Percentiles rank a stretch among this genome's conserved stretches.
Conservation (phyloP, 78 protist genomes). For the Speleostelium caveatum region DNA sequence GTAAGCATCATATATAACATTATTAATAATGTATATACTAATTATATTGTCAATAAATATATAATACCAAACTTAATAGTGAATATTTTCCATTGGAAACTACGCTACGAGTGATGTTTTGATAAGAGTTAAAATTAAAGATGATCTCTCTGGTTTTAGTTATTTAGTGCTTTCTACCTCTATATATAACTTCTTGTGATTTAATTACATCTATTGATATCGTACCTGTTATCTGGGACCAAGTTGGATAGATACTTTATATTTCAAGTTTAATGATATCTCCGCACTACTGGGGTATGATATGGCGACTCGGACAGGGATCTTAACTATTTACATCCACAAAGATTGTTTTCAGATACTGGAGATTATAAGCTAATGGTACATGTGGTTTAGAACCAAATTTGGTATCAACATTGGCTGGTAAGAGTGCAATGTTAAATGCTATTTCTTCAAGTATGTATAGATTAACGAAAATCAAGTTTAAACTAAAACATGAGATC, state of each 20-base stretch:
- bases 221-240: neutral
- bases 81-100: neutral
- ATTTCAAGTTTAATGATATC: conserved; percentile 2
- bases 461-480: too few species aligned
- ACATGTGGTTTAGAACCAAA: neutral
- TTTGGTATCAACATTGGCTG: neutral
- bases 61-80: neutral
- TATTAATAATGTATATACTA: too few species aligned
- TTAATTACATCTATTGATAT: neutral
- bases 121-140: neutral
- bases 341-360: neutral
- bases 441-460: neutral
- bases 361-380: neutral
- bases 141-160: neutral
- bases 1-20: too few species aligned
- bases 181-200: neutral
- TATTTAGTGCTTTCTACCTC: neutral
- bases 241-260: neutral
- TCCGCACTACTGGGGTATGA: neutral
- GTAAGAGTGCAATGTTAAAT: neutral
- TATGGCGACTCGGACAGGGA: neutral
- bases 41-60: too few species aligned
- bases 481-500: neutral
- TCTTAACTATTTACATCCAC: neutral
- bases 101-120: neutral